Base-by-base conservation (phyloP, 1,284 basidiomycete species). In the Peniophora sp. region DNA sequence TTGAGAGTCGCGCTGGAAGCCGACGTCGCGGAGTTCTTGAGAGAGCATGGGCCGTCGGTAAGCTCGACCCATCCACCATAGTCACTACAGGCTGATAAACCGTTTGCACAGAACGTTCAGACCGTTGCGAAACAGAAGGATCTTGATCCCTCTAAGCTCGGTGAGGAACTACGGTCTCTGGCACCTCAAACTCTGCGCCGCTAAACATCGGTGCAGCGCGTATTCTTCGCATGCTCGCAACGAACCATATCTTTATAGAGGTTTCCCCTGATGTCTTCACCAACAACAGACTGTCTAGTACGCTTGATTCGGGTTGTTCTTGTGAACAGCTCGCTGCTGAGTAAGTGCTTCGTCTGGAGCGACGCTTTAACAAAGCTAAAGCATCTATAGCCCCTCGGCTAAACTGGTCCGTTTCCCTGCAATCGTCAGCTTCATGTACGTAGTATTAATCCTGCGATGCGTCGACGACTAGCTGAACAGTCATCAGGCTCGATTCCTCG, bases 171-270 rank as follows among this genome's bases (percentile, higher is more conserved):
- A 45, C 19, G 5, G 24, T 10, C 23, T n/a, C 14, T 16, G 5
- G 9, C 9, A 25, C 10, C 6, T 24, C 23, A 9, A 16, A 9
- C 10, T 10, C 24, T 41, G n/a, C n/a, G n/a, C n/a, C n/a, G n/a
- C 6, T 6, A 8, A 8, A 6, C 6, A 32, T n/a, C 16, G 19
- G 16, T 22, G 16, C 2, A 73, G 72, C 60, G 17, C 69, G 71
- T 2, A 57, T 69, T 51, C 56, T 75, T 2, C 65, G 74, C 24
- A 58, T 65, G 16, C 62, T 75, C 2, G 69, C 70, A 0, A 68
- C 67, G 0, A 62, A 70, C 51, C 68, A 75, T 52, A 63, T 76
- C 45, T 76, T 71, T 51, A 53, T 52, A 5, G 74, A 78, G 54
- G 56, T 73, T 0, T 47, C 52, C 3, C 73, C 72, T 1, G 65